Conservation (phyloP, 257 asterid species). For the Penstemon barbatus region DNA sequence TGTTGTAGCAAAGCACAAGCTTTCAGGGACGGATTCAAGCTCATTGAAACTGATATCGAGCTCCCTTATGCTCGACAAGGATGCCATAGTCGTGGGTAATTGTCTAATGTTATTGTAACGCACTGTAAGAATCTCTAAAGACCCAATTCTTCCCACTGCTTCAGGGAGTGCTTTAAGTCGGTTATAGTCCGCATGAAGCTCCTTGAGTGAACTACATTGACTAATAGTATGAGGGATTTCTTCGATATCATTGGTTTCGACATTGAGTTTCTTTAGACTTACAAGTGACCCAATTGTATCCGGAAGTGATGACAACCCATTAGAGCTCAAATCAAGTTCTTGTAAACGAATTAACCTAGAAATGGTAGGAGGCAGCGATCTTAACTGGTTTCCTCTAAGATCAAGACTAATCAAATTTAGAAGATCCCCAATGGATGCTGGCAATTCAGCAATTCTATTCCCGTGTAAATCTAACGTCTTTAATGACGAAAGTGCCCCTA, state of each 20-base stretch:
- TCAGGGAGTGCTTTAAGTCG: constrained; percentile 86
- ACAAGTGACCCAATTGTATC: constrained; percentile 70
- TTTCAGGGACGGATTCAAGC: constrained; percentile 81
- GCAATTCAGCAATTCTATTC: constrained; percentile 60
- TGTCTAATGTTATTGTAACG: constrained; percentile 73
- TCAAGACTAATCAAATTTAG: constrained; percentile 63
- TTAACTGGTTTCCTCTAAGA: constrained; percentile 70
- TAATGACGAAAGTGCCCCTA: constrained; percentile 63
- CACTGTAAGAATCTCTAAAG: constrained; percentile 71
- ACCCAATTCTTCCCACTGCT: constrained; percentile 71
- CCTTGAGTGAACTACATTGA: constrained; percentile 63
- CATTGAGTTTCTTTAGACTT: constrained; percentile 58
- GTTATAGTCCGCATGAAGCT: constrained; percentile 77
- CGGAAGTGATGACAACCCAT: constrained; percentile 61
- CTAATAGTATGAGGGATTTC: constrained; percentile 82
- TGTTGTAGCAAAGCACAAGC: constrained; percentile 84
- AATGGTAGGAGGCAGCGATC: constrained; percentile 57
- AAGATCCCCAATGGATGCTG: constrained; percentile 71
- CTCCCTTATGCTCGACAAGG: constrained; percentile 62
- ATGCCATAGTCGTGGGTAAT: constrained; percentile 83
- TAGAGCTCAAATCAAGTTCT: constrained; percentile 86
- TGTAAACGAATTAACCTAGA: constrained; percentile 57
- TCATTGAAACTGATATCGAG: constrained; percentile 81
- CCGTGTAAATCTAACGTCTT: constrained; percentile 62
- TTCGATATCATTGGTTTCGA: constrained; percentile 75